Evolutionary conservation across 148 eudicot species (phyloP).

Genomic region (Silene conica): DNA sequence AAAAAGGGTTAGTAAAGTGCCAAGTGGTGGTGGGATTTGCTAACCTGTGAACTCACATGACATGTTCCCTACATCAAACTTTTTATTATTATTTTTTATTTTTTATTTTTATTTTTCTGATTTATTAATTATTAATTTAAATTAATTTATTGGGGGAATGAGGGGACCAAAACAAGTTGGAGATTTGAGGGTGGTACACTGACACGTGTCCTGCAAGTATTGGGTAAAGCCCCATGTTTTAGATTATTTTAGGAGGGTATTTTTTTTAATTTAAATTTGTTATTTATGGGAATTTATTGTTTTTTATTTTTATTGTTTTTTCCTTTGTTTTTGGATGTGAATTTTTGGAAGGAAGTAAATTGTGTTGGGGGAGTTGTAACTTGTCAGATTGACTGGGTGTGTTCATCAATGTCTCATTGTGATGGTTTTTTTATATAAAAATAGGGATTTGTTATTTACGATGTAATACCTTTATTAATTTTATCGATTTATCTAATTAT

Average conservation of each 20-base stretch:
- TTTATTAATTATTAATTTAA: background rate
- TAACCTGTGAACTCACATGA: conserved; percentile 42
- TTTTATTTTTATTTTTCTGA: background rate
- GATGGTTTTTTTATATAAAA: background rate
- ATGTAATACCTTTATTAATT: background rate
- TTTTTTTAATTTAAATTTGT: conserved; percentile 3
- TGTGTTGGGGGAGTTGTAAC: background rate
- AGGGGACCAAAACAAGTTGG: conserved; percentile 8
- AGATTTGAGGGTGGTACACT: conserved; percentile 11
- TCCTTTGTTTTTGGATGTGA: background rate
- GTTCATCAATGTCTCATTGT: conserved; percentile 17
- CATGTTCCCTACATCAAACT: conserved; percentile 31
- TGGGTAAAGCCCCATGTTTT: conserved; percentile 7
- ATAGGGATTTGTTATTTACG: background rate
- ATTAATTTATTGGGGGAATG: conserved; percentile 3
- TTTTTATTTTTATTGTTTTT: background rate
- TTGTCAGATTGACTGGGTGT: conserved; percentile 7
- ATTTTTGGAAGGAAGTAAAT: conserved; percentile 3
- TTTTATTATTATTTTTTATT: conserved; percentile 14
- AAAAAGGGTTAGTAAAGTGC: background rate
- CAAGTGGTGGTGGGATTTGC: conserved; percentile 26
- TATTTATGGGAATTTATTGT: background rate
- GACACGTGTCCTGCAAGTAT: conserved; percentile 23
- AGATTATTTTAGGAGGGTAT: background rate
- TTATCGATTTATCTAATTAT: background rate